Percentiles rank a stretch among this genome's conserved stretches.
Conservation (phyloP, 345 rosid species). For the Eutrema yunnanense region DNA sequence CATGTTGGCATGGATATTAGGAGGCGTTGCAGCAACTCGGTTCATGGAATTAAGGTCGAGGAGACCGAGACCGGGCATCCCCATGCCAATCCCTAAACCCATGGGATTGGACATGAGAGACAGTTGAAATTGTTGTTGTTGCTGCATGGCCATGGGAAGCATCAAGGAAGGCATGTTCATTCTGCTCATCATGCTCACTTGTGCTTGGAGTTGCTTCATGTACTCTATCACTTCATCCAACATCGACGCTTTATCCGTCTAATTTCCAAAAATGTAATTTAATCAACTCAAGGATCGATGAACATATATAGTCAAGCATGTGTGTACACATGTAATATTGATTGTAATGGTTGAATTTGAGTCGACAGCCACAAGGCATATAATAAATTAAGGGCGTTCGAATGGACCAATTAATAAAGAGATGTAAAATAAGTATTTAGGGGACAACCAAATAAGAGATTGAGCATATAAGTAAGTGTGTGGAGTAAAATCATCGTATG, state of each 20-base stretch:
- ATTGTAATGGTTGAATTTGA: not conserved
- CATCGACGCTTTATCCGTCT: constrained; percentile 99
- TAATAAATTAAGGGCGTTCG: not conserved
- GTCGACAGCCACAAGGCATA: constrained; percentile 23
- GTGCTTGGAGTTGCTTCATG: constrained; percentile 83
- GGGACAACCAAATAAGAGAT: constrained; percentile 16
- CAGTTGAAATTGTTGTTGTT: constrained; percentile 56
- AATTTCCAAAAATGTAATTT: not conserved
- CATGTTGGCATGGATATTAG: constrained; percentile 29
- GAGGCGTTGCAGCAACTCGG: constrained; percentile 34
- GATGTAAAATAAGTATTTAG: not conserved
- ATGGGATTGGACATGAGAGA: constrained; percentile 64
- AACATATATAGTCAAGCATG: not conserved
- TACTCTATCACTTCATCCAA: constrained; percentile 96
- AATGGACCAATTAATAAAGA: constrained; percentile 18
- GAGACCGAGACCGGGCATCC: constrained; percentile 36
- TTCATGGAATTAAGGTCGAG: constrained; percentile 35
- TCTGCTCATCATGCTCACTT: constrained; percentile 74
- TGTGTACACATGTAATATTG: not conserved
- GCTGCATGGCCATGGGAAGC: constrained; percentile 81
- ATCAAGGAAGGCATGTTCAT: constrained; percentile 71
- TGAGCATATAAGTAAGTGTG: constrained; percentile 12
- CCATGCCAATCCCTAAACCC: constrained; percentile 69
- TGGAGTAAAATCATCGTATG: constrained; percentile 46
- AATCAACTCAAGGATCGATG: not conserved